Conservation (phyloP, 2,329 filamentous ascomycete species). For the Alternaria arborescens region DNA sequence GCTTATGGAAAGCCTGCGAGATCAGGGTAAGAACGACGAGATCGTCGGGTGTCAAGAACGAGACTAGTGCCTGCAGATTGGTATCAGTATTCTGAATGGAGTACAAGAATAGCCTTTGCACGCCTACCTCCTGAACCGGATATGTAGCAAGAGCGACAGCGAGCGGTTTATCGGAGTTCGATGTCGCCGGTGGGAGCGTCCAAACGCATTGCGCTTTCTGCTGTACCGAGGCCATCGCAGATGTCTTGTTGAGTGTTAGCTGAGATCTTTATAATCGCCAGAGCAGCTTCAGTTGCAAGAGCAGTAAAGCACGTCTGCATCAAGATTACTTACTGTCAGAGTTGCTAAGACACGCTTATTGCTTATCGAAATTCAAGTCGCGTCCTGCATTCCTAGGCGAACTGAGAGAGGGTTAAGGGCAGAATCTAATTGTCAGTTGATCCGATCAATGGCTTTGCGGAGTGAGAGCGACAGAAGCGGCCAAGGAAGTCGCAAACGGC, state of each 20-base stretch:
- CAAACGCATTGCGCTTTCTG: constrained; percentile 2
- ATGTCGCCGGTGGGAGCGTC: constrained; percentile 5
- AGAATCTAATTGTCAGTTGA: not conserved
- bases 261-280: not conserved
- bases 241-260: not conserved
- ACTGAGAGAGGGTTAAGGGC: not conserved
- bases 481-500: constrained; percentile 8
- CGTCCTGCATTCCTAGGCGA: not conserved
- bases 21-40: constrained; percentile 8
- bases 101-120: not conserved
- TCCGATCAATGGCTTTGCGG: not conserved
- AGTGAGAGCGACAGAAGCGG: not conserved
- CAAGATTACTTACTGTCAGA: not conserved
- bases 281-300: not conserved
- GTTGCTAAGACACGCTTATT: not conserved
- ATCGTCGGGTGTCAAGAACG: constrained; percentile 13
- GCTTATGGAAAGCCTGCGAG: constrained; percentile 11
- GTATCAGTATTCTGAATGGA: not conserved
- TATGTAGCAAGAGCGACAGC: constrained; percentile 8
- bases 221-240: not conserved
- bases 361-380: not conserved
- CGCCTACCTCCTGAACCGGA: constrained; percentile 17
- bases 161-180: constrained; percentile 9
- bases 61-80: constrained; percentile 6
- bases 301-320: not conserved